Evolutionary conservation across 1,139 yeast genomes (phyloP), one percentile per base, ranked within the genome.

Genomic region (Debaryomyces robertsiae): DNA sequence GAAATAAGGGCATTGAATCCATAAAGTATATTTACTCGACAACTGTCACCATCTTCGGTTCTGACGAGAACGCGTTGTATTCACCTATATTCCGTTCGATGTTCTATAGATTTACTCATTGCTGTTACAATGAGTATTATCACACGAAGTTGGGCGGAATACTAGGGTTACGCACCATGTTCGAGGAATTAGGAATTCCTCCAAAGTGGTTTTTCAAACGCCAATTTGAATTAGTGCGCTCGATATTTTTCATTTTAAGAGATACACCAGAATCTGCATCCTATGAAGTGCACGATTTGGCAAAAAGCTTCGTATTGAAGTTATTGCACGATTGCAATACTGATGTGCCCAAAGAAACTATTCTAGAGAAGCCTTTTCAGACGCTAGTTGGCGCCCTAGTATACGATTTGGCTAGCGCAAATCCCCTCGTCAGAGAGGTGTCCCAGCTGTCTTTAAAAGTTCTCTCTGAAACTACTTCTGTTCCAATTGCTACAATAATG

Each of bases 181-280:
- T 89, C 30, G 77, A 79, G 39, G 89, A 84, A 38, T 67, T 88
- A 32, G 75, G 70, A 1, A 77, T 88, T 34, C 87, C 96, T 1
- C 69, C 80, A 2, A 66, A 73, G 1, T 90, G 95, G 83, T 81
- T 93, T 52, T 76, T 78, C 42, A 76, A 80, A 37, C 77, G 94
- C 30, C 96, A 90, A 57, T 78, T 86, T 50, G 98, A 93, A 57
- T 73, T 93, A 35, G 82, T 89, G 3, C 78, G 96, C 36, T 90
- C 96, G 0, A 77, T 93, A 57, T 82, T 93, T 51, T 94, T 91
- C 63, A 95, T 93, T 3, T 69, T 93, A 45, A 81, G 95, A 56
- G 99, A 94, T 55, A 86, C 95, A 0, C 94, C 96, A 0, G 77
- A 82, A 9, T 95, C 91, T 38, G 94, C 94, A 1, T 97, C 98